These are phyloP conservation scores for Talaromyces sp. DNA, from an alignment of 2,329 filamentous ascomycete genomes.

Conservation along the genomic window DNA sequence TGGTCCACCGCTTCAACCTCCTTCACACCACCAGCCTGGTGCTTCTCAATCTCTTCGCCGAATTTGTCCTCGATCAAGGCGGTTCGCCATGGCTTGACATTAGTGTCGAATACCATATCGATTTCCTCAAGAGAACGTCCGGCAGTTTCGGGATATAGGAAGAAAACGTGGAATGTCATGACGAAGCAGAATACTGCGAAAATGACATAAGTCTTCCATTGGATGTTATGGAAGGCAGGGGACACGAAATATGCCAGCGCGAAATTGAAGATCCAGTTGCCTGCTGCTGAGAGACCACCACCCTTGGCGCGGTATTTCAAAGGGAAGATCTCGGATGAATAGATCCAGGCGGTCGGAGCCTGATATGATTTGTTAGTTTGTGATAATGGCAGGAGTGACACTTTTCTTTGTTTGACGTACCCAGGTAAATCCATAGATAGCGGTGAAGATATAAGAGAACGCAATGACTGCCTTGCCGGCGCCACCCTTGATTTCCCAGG, in stretches of 20 bases:
- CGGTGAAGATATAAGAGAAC: conserved; percentile 60
- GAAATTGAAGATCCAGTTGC: conserved; percentile 67
- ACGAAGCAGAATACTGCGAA: conserved; percentile 73
- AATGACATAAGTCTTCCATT: conserved; percentile 70
- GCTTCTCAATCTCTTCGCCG: conserved; percentile 27
- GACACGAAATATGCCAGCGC: conserved; percentile 59
- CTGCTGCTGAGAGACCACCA: conserved; percentile 61
- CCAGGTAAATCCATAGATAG: conserved; percentile 40
- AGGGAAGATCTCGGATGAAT: conserved; percentile 66
- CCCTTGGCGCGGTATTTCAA: conserved; percentile 67
- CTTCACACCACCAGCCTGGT: conserved; percentile 11
- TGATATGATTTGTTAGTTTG: conserved; percentile 7
- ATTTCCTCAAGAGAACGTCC: conserved; percentile 76
- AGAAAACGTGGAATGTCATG: conserved; percentile 69
- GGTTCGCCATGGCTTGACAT: conserved; percentile 37
- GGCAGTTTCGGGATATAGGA: conserved; percentile 69
- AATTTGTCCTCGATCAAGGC: conserved; percentile 27
- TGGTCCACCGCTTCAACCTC: conserved; percentile 12
- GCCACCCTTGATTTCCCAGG: conserved; percentile 52
- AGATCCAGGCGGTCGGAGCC: conserved; percentile 62
- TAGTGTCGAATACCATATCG: conserved; percentile 65
- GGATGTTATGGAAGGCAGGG: conserved; percentile 60
- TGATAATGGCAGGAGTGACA: not conserved
- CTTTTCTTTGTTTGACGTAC: conserved; percentile 38
- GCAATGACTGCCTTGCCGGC: conserved; percentile 64